Evolutionary conservation across 495 filamentous ascomycete genomes (phyloP).

Genomic region (Wilcoxina mikolae): DNA sequence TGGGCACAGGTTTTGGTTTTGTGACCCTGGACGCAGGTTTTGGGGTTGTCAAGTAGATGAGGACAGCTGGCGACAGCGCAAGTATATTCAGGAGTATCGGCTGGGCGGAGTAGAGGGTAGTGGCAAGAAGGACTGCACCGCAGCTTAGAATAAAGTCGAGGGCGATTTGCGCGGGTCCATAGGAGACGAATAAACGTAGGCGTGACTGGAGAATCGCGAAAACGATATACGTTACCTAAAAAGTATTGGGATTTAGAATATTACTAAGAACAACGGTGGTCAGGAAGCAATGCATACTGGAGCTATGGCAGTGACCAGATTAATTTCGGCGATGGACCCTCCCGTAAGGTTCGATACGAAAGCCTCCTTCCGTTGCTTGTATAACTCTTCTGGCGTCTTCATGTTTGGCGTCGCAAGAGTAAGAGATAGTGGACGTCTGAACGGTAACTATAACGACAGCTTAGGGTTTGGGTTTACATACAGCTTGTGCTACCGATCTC

Average conservation of each 20-base stretch:
- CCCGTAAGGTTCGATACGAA: slow-evolving; percentile 91
- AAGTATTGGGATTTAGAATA: too few species aligned
- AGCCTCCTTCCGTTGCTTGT: slow-evolving; percentile 84
- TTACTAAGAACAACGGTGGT: too few species aligned
- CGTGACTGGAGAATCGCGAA: slow-evolving; percentile 84
- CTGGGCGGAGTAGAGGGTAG: slow-evolving; percentile 65
- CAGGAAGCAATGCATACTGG: slow-evolving; percentile 52
- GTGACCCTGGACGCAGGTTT: slow-evolving; percentile 25
- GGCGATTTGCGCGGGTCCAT: slow-evolving; percentile 48
- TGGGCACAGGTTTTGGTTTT: slow-evolving; percentile 23
- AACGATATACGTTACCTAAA: slow-evolving; percentile 61
- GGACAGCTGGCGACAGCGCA: slow-evolving; percentile 51
- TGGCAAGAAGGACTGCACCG: slow-evolving; percentile 62
- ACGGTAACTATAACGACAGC: too few species aligned
- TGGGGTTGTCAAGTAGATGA: slow-evolving; percentile 39
- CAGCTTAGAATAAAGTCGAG: slow-evolving; percentile 83
- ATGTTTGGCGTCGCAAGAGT: background rate
- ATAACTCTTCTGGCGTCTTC: slow-evolving; percentile 26
- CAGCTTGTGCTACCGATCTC: too few species aligned
- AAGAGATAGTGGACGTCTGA: too few species aligned
- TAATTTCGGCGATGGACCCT: slow-evolving; percentile 71
- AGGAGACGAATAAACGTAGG: slow-evolving; percentile 68
- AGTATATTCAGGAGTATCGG: slow-evolving; percentile 64
- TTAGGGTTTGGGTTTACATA: too few species aligned
- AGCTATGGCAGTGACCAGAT: slow-evolving; percentile 65